A percentile compares a stretch with the other conserved stretches of the same genome.
Evolutionary conservation across 108 stramenopile genomes (phyloP).

Genomic region (Nannochloropsis gaditana): DNA sequence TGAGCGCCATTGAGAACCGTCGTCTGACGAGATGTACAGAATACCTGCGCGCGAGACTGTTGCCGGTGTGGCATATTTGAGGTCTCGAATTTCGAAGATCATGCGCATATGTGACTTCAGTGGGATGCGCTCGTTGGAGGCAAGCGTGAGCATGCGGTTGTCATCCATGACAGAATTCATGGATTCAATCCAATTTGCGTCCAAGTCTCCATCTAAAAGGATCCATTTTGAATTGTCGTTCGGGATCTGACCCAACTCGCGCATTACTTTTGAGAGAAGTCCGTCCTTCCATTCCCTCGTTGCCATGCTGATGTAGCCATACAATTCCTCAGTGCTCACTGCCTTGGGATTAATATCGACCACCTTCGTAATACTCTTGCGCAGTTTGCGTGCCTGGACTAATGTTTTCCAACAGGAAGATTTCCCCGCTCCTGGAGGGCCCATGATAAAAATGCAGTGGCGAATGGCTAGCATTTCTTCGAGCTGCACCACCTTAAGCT

Average conservation of each 20-base stretch:
- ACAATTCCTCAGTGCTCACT: conserved; percentile 69
- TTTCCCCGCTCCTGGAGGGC: conserved; percentile 67
- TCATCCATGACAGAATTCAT: conserved; percentile 83
- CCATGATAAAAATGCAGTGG: conserved; percentile 67
- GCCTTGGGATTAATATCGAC: conserved; percentile 71
- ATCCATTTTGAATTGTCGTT: conserved; percentile 75
- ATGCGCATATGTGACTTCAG: conserved; percentile 70
- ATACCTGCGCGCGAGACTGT: conserved; percentile 75
- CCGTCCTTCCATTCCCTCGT: conserved; percentile 78
- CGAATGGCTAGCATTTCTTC: conserved; percentile 64
- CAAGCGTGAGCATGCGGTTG: conserved; percentile 73
- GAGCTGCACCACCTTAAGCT: conserved; percentile 61
- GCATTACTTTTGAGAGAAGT: conserved; percentile 65
- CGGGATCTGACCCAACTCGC: conserved; percentile 63
- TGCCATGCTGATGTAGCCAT: conserved; percentile 67
- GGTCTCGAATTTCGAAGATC: conserved; percentile 76
- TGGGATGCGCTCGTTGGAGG: conserved; percentile 74
- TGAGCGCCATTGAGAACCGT: conserved; percentile 70
- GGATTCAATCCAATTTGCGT: conserved; percentile 76
- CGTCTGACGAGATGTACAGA: conserved; percentile 68
- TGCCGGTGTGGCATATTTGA: conserved; percentile 71
- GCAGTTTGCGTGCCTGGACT: conserved; percentile 55
- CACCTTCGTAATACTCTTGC: conserved; percentile 51
- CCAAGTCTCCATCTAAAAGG: conserved; percentile 72
- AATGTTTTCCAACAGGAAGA: conserved; percentile 70